Percentiles rank a stretch among this genome's conserved stretches.
These are phyloP conservation scores for Cladosporium halotolerans DNA, from an alignment of 2,329 filamentous ascomycete species.

Conservation along the genomic window DNA sequence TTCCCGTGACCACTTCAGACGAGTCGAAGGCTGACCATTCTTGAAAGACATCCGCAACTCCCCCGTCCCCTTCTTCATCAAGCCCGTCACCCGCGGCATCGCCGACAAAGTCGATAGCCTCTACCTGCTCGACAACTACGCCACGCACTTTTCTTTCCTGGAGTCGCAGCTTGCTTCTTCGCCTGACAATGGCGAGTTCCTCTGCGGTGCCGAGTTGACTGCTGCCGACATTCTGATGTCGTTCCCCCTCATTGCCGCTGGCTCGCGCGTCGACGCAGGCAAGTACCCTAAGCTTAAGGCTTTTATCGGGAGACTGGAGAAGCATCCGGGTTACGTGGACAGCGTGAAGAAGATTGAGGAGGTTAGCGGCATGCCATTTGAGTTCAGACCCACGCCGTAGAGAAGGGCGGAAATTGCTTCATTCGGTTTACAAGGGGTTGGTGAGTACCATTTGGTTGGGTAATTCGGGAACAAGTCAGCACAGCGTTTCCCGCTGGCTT, in stretches of 20 bases:
- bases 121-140: slow-evolving; percentile 44
- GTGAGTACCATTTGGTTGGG: no score
- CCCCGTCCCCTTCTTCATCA: slow-evolving; percentile 62
- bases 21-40: not conserved
- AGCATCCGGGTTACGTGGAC: slow-evolving; percentile 39
- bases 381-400: not conserved
- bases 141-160: slow-evolving; percentile 46
- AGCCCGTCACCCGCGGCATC: slow-evolving; percentile 54
- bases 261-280: slow-evolving; percentile 34
- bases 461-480: no score
- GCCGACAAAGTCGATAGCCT: slow-evolving; percentile 41
- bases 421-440: no score
- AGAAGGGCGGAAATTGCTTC: no score
- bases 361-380: slow-evolving; percentile 26
- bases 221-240: slow-evolving; percentile 49
- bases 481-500: no score
- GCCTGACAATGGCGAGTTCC: slow-evolving; percentile 43
- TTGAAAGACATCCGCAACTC: slow-evolving; percentile 37
- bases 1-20: not conserved
- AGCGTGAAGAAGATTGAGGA: slow-evolving; percentile 47
- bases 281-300: slow-evolving; percentile 42
- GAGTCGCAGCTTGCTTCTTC: slow-evolving; percentile 44
- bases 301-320: slow-evolving; percentile 42
- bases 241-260: slow-evolving; percentile 45
- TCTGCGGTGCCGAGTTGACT: slow-evolving; percentile 45